phyloP scores from a whole-genome alignment of 2,329 filamentous ascomycete genomes.

The Metarhizium anisopliae region DNA sequence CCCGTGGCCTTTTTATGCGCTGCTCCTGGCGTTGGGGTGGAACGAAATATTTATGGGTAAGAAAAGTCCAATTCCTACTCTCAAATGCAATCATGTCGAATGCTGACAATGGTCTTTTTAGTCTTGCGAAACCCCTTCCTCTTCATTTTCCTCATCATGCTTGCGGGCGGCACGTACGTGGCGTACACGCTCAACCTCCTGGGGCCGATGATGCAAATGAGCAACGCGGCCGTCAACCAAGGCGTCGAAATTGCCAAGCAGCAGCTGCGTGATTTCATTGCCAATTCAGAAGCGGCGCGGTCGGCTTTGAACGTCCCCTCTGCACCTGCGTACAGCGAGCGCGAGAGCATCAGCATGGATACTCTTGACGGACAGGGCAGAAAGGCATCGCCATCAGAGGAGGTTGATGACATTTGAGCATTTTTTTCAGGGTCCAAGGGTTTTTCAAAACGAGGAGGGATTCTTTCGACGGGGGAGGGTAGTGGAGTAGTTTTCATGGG shows the following conservation, averaged over 20 bases:
- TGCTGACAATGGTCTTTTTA: constrained; percentile 25
- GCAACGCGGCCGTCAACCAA: constrained; percentile 77
- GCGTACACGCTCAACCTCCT: constrained; percentile 92
- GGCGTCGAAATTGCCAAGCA: constrained; percentile 88
- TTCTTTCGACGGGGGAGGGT: too few species aligned
- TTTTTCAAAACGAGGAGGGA: not conserved
- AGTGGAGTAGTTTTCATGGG: constrained; percentile 2
- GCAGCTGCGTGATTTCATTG: constrained; percentile 80
- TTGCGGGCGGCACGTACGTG: constrained; percentile 70
- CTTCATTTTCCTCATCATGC: constrained; percentile 77
- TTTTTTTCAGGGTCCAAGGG: not conserved
- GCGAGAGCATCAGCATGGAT: constrained; percentile 47
- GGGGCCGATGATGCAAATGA: constrained; percentile 93
- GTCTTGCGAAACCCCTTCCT: constrained; percentile 90
- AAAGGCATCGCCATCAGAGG: constrained; percentile 30
- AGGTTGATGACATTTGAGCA: constrained; percentile 52
- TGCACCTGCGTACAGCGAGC: constrained; percentile 21
- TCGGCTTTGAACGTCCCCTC: constrained; percentile 74
- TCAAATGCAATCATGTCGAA: not conserved
- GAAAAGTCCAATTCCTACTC: constrained; percentile 18
- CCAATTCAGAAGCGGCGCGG: constrained; percentile 74
- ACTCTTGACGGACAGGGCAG: constrained; percentile 52
- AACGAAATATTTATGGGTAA: constrained; percentile 93
- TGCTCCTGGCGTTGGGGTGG: constrained; percentile 91
- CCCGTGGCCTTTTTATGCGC: constrained; percentile 86